A percentile compares a stretch with the other conserved stretches of the same genome.
Evolutionary conservation across 1,139 yeast species (phyloP).

Genomic region (Pneumocystis sp.): DNA sequence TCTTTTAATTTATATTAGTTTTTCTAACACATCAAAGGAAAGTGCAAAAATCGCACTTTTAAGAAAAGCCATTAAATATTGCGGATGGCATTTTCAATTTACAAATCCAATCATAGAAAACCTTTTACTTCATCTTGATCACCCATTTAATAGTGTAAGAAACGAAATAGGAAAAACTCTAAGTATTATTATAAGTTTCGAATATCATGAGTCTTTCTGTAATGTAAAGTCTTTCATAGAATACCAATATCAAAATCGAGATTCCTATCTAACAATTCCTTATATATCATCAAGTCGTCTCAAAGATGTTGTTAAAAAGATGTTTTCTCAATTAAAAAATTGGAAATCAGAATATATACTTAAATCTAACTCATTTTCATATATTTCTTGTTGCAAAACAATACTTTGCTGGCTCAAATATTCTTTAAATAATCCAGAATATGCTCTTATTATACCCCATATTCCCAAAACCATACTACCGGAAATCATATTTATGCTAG

Average conservation of each 20-base stretch:
- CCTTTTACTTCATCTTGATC: constrained; percentile 32
- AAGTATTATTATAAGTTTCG: constrained; percentile 39
- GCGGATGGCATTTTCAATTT: constrained; percentile 43
- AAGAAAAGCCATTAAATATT: constrained; percentile 38
- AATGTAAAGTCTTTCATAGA: constrained; percentile 33
- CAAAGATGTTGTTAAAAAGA: constrained; percentile 22
- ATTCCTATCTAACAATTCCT: constrained; percentile 21
- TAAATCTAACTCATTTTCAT: constrained; percentile 14
- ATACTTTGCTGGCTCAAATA: constrained; percentile 16
- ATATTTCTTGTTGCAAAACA: constrained; percentile 17
- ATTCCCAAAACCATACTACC: constrained; percentile 44
- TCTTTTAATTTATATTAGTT: background rate
- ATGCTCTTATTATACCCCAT: constrained; percentile 17
- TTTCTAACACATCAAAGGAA: constrained; percentile 23
- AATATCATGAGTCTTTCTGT: constrained; percentile 37
- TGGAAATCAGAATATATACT: constrained; percentile 25
- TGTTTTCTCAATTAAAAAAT: constrained; percentile 33
- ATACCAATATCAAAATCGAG: constrained; percentile 23
- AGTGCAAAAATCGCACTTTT: constrained; percentile 48
- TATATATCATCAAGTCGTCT: constrained; percentile 12
- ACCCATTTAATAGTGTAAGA: constrained; percentile 34
- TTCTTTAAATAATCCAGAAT: constrained; percentile 11
- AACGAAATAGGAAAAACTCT: constrained; percentile 54
- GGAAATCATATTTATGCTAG: constrained; percentile 48
- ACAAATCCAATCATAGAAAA: constrained; percentile 28